Evolutionary conservation across 2,329 filamentous ascomycete species (phyloP).

Genomic region (Dactylellina cionopaga): DNA sequence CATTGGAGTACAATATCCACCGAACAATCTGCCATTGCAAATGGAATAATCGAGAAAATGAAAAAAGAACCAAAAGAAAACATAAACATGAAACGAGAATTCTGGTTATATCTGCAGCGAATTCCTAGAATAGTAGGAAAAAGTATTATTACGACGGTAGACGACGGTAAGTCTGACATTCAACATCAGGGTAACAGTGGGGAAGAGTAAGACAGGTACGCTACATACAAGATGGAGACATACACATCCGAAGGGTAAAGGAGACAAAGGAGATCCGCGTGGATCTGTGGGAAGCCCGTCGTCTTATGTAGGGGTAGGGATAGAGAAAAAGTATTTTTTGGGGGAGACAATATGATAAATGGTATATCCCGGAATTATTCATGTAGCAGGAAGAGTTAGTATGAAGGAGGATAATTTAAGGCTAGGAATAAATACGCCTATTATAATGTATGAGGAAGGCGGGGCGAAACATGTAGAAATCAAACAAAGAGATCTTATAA

Average conservation of each 20-base stretch:
- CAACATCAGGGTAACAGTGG: constrained; percentile 20
- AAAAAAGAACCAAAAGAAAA: neutral
- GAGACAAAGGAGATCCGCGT: no score
- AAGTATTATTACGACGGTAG: neutral
- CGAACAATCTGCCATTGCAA: no score
- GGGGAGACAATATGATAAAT: no score
- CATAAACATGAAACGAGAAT: constrained; percentile 12
- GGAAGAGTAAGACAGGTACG: constrained; percentile 28
- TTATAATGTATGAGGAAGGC: constrained; percentile 8
- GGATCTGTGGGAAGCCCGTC: neutral
- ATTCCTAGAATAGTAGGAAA: no score
- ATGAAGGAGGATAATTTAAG: neutral
- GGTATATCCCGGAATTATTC: neutral
- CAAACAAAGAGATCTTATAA: constrained; percentile 21
- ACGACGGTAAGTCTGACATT: constrained; percentile 29
- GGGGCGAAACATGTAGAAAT: neutral
- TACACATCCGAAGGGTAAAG: constrained; percentile 22
- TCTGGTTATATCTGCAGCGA: neutral
- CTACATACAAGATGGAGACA: constrained; percentile 46
- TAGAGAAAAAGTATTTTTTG: no score
- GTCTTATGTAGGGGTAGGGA: neutral
- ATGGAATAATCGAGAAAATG: neutral
- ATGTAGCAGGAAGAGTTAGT: constrained; percentile 4
- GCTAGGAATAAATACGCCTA: constrained; percentile 16
- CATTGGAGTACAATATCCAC: no score